Conservation (phyloP, 495 filamentous ascomycete species). For the Sordaria brevicollis region DNA sequence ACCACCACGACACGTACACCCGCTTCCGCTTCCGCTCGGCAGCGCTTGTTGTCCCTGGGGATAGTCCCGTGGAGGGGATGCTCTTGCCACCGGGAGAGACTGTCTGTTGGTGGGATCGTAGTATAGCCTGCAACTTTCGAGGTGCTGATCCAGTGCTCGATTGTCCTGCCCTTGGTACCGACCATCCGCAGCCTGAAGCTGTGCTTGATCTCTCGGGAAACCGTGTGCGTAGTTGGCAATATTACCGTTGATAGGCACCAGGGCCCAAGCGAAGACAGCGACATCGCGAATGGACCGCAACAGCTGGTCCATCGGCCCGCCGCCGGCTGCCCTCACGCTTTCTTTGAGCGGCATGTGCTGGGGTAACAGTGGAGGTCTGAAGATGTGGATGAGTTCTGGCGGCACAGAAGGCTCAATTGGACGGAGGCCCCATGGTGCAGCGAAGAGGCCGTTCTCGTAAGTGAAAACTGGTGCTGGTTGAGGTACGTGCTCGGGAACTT, state of each 20-base stretch:
- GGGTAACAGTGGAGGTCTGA: constrained; percentile 30
- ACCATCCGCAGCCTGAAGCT: constrained; percentile 28
- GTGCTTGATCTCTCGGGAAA: constrained; percentile 47
- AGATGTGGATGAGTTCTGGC: constrained; percentile 31
- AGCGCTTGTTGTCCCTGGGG: not conserved
- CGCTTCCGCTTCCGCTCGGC: not conserved
- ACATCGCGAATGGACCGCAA: constrained; percentile 77
- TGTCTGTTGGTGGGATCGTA: not conserved
- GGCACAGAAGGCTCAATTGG: constrained; percentile 39
- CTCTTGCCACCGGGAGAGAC: not conserved
- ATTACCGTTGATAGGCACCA: constrained; percentile 72
- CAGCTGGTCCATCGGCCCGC: constrained; percentile 48
- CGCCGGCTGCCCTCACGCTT: constrained; percentile 34
- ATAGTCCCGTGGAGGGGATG: not conserved
- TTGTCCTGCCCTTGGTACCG: not conserved
- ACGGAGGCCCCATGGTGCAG: constrained; percentile 64
- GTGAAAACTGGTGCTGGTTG: constrained; percentile 35
- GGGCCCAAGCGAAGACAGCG: constrained; percentile 73
- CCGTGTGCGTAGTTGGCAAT: constrained; percentile 55
- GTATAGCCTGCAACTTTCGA: not conserved
- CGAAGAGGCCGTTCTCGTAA: constrained; percentile 61
- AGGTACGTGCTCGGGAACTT: constrained; percentile 47
- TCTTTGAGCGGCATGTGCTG: constrained; percentile 35
- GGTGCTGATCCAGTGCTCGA: not conserved
- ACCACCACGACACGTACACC: not conserved